These are phyloP conservation scores for Podila horticola DNA, from an alignment of 192 early-diverging fungal species.

Conservation along the genomic window DNA sequence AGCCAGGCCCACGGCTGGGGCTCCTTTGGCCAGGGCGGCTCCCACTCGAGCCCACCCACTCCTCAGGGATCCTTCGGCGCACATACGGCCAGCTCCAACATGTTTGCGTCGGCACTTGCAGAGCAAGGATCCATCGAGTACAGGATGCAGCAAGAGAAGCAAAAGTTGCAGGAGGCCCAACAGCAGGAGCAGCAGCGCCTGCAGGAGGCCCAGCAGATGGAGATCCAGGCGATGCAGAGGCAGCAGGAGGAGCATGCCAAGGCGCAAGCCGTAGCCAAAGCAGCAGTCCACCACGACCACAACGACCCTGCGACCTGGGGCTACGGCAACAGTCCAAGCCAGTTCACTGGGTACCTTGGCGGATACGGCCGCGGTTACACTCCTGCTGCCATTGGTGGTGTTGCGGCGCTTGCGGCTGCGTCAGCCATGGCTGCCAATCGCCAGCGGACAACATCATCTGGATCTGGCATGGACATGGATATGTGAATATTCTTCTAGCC, in stretches of 20 bases:
- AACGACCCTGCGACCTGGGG: slow-evolving; percentile 50
- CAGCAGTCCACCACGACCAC: slow-evolving; percentile 30
- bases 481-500: not conserved
- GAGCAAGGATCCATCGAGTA: slow-evolving; percentile 5
- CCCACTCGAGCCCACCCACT: slow-evolving; percentile 30
- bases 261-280: not conserved
- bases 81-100: not conserved
- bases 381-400: slow-evolving; percentile 33
- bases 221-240: not conserved
- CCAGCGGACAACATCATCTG: not conserved
- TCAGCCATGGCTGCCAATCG: slow-evolving; percentile 34
- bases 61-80: slow-evolving; percentile 2
- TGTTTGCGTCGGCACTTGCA: slow-evolving; percentile 10
- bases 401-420: slow-evolving; percentile 35
- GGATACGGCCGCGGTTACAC: slow-evolving; percentile 38
- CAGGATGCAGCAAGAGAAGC: slow-evolving; percentile 23
- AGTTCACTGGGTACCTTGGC: slow-evolving; percentile 33
- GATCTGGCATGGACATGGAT: slow-evolving; percentile 41
- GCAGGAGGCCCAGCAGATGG: slow-evolving; percentile 28
- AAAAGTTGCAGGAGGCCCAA: slow-evolving; percentile 14
- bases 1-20: slow-evolving; percentile 8
- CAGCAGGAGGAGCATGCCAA: slow-evolving; percentile 2
- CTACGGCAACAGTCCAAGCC: slow-evolving; percentile 4
- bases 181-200: slow-evolving; percentile 24
- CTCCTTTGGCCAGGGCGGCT: slow-evolving; percentile 26